Base-by-base conservation (phyloP, 768 basidiomycete species). In the Boletellus sp. region DNA sequence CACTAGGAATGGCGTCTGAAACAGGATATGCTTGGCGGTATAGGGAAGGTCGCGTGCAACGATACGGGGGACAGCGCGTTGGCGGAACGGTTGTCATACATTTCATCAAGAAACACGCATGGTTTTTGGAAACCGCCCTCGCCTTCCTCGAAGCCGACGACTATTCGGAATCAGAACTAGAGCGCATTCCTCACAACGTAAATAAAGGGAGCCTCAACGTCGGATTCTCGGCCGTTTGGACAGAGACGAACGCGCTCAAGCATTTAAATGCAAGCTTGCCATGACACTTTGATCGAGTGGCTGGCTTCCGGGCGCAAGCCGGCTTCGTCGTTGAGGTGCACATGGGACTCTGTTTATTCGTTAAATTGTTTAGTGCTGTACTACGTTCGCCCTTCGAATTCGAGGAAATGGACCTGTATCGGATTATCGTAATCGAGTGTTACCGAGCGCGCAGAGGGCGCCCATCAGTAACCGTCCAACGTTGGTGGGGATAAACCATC, bases 81-180 rank as follows among this genome's bases (percentile, higher is more conserved):
- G 95, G 95, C 4, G 96, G 95, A 6, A 99, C 95, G 3, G 79
- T 94, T 40, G 89, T 93, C 19, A 93, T 99, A 45, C 95, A 99
- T 71, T 97, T 91, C 66, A 87, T 99, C 76, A 99, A 97, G 83
- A 87, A 91, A 67, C 84, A 90, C 56, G 87, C 90, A 72, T 99
- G 95, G 95, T 97, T 89, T 71, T 68, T 94, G 57, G 95, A 99
- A 72, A 90, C 94, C 6, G 90, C 92, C 11, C 71, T 93, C 11
- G 93, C 92, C 16, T 73, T 99, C 22, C 74, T 97, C 24, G 90
- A 88, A 46, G 80, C 84, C n/a, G 80, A 84, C 26, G 85, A 91
- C 51, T 71, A 79, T 50, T 84, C 82, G 10, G 83, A 86, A 48
- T 57, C 54, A 23, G 66, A 68, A 50, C 48, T 64, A 11, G 63